Percentiles rank a stretch among this genome's conserved stretches.
Conservation (phyloP, 2,329 filamentous ascomycete species). For the Curvularia eragrostidis region DNA sequence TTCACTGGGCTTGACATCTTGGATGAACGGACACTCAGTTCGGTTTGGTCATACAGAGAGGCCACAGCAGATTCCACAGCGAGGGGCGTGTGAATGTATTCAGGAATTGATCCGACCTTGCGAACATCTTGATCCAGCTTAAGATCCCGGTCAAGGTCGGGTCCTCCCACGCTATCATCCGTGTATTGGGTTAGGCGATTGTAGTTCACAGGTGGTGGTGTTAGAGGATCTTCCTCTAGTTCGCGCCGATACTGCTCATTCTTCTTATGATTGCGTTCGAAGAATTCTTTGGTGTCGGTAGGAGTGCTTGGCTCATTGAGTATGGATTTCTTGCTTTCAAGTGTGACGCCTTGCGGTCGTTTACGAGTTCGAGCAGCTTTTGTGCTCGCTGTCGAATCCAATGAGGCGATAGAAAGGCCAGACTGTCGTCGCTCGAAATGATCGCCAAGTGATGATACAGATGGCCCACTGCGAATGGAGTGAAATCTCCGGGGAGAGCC, state of each 20-base stretch:
- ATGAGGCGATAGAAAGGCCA: conserved; percentile 65
- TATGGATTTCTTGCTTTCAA: conserved; percentile 59
- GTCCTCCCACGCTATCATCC: conserved; percentile 62
- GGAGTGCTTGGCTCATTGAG: conserved; percentile 47
- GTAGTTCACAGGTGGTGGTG: conserved; percentile 58
- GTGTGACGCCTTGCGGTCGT: conserved; percentile 60
- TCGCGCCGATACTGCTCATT: conserved; percentile 64
- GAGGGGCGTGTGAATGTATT: conserved; percentile 73
- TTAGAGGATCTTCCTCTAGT: conserved; percentile 55
- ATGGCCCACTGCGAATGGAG: conserved; percentile 54
- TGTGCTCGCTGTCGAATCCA: conserved; percentile 65
- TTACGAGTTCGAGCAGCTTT: conserved; percentile 62
- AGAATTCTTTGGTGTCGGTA: conserved; percentile 57
- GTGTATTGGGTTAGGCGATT: conserved; percentile 59
- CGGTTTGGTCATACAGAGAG: conserved; percentile 84
- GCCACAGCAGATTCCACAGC: conserved; percentile 90
- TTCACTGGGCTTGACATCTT: conserved; percentile 29
- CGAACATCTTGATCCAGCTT: conserved; percentile 70
- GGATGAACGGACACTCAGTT: conserved; percentile 62
- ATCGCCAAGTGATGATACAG: conserved; percentile 68
- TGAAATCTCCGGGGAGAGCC: conserved; percentile 56
- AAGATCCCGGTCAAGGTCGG: conserved; percentile 56
- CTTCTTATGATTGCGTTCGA: conserved; percentile 61
- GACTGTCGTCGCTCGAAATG: conserved; percentile 61
- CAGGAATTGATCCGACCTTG: conserved; percentile 73